phyloP scores from a whole-genome alignment of 352 stramenopile species.

The Blastocystis sp. region DNA sequence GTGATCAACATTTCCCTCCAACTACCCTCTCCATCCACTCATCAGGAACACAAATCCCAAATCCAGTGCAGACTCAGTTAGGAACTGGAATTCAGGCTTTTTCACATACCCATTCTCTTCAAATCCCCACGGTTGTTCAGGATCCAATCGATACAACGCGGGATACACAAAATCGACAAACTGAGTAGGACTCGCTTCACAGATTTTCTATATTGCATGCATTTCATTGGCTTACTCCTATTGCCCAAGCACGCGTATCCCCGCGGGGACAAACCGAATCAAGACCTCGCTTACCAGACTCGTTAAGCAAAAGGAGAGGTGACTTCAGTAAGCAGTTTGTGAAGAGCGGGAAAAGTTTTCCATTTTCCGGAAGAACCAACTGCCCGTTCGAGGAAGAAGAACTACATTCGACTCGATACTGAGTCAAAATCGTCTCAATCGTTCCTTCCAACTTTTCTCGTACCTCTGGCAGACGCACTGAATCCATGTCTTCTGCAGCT shows the following conservation, averaged over 20 bases:
- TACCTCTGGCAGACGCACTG: neutral
- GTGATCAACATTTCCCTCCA: neutral
- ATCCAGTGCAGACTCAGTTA: conserved; percentile 1
- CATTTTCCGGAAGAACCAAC: conserved; percentile 45
- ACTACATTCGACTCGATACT: conserved; percentile 25
- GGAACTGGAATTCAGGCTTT: conserved; percentile 27
- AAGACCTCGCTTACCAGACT: neutral
- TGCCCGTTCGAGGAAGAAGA: conserved; percentile 9
- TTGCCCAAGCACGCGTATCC: conserved; percentile 43
- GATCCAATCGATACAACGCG: conserved; percentile 28
- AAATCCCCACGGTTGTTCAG: neutral
- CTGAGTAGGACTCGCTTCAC: neutral
- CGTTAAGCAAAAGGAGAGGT: conserved; percentile 22
- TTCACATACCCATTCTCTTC: neutral
- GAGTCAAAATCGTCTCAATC: neutral
- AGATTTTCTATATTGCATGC: conserved; percentile 2
- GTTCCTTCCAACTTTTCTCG: neutral
- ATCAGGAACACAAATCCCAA: neutral
- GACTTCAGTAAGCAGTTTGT: conserved; percentile 42
- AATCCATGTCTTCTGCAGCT: neutral
- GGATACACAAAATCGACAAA: conserved; percentile 47
- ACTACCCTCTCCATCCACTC: neutral
- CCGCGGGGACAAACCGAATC: neutral
- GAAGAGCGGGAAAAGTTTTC: conserved; percentile 21
- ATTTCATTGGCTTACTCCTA: neutral